Conservation (phyloP, 495 filamentous ascomycete genomes). For the Xylaria curta region DNA sequence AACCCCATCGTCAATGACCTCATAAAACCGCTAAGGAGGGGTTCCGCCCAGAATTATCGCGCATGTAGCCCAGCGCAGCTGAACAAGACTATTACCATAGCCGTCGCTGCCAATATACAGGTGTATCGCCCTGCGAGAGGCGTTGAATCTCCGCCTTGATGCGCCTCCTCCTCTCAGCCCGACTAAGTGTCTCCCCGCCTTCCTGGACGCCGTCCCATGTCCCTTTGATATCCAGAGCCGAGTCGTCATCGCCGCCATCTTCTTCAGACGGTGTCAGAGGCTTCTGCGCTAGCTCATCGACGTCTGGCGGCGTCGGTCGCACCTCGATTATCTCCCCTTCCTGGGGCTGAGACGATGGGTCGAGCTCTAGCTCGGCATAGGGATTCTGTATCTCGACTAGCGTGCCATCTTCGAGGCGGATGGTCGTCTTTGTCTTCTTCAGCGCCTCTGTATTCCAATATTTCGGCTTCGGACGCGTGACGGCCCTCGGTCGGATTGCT, state of each 20-base stretch:
- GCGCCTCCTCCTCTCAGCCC: conserved; percentile 53
- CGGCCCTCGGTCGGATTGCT: conserved; percentile 49
- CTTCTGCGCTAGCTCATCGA: conserved; percentile 29
- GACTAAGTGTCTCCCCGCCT: conserved; percentile 47
- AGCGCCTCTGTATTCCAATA: conserved; percentile 41
- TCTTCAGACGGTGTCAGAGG: conserved; percentile 2
- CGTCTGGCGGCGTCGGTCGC: conserved; percentile 36
- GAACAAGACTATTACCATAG: conserved; percentile 44
- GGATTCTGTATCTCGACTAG: conserved; percentile 39
- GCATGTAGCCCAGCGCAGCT: neutral
- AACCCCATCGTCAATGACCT: neutral
- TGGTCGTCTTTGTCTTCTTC: conserved; percentile 36
- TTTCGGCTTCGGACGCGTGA: conserved; percentile 48
- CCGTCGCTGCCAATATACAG: conserved; percentile 54
- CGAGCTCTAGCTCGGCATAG: conserved; percentile 5
- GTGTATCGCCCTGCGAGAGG: conserved; percentile 46
- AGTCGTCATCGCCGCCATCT: conserved; percentile 22
- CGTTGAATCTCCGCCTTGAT: conserved; percentile 60
- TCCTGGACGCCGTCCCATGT: conserved; percentile 29
- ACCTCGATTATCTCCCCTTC: conserved; percentile 36
- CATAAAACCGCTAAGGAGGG: neutral
- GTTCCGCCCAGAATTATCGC: neutral
- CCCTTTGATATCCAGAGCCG: conserved; percentile 29
- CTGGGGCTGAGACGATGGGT: conserved; percentile 1
- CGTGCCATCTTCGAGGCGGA: conserved; percentile 47